Evolutionary conservation across 2,329 filamentous ascomycete species (phyloP), one percentile per base, ranked within the genome.

Genomic region (Xylariaceae sp.): DNA sequence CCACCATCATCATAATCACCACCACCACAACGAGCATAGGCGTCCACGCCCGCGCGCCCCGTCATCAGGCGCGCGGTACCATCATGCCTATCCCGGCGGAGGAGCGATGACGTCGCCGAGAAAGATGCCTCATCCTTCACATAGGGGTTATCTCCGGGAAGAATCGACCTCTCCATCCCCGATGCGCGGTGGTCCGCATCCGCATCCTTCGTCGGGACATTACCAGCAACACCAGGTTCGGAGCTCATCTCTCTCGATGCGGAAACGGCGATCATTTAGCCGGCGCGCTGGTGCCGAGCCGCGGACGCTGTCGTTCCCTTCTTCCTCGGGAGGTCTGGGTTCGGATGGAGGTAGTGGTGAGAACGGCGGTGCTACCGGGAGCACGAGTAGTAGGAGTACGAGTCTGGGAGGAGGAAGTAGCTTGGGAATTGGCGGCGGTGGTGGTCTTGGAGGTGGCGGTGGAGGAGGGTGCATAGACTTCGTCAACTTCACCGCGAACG

Each of bases 401-500:
- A n/a, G n/a, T n/a, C n/a, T n/a, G n/a, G n/a, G n/a, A n/a, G n/a
- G n/a, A n/a, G n/a, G n/a, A n/a, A n/a, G n/a, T n/a, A n/a, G n/a
- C n/a, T n/a, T n/a, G n/a, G n/a, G n/a, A n/a, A n/a, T 59, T n/a
- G 47, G 59, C 14, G 45, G 61, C 37, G 45, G 57, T 8, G 49
- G 55, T 19, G 57, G 63, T 6, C 54, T 54, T 3, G 59, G 60
- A 25, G 55, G 63, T 5, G 58, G 64, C 3, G 42, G 54, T 8
- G 60, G 27, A 3, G 42, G 53, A 10, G 59, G 34, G n/a, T n/a
- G n/a, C 3, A 70, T 79, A 7, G 77, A 79, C 10, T 97, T 97
- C 61, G 88, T 95, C 53, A 97, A 97, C 66, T 95, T 87, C 67
- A 96, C 91, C 1, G 84, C 89, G 1, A 74, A 77, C 40, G 91